These are phyloP conservation scores for Monilinia fructigena DNA, from an alignment of 2,329 filamentous ascomycete species.

Conservation along the genomic window DNA sequence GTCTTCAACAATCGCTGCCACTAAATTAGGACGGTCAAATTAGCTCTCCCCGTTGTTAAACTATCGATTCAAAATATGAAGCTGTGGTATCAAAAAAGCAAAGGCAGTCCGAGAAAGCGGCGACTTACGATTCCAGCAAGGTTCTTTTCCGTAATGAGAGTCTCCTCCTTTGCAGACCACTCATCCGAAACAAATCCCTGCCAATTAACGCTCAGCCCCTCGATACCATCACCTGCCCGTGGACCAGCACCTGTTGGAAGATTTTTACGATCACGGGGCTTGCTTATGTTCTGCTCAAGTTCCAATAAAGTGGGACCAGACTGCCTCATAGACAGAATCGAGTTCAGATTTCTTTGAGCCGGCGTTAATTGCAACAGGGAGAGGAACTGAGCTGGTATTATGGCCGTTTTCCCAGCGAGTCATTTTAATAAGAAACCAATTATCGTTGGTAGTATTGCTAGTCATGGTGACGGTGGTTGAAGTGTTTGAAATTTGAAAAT, in stretches of 20 bases:
- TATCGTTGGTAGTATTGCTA: neutral
- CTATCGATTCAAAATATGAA: neutral
- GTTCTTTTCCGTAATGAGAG: neutral
- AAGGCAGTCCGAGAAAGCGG: neutral
- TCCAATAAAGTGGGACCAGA: neutral
- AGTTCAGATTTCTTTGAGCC: neutral
- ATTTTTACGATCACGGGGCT: neutral
- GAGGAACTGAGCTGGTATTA: neutral
- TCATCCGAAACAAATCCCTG: neutral
- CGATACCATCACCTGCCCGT: conserved; percentile 6
- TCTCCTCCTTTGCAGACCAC: neutral
- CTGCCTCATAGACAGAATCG: neutral
- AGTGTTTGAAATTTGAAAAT: neutral
- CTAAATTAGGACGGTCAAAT: neutral
- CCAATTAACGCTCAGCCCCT: conserved; percentile 4
- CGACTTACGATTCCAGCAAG: neutral
- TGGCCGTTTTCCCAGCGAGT: neutral
- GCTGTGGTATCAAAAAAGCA: neutral
- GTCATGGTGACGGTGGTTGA: neutral
- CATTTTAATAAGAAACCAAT: neutral
- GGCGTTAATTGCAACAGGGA: neutral
- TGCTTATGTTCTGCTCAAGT: neutral
- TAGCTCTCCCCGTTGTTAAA: neutral
- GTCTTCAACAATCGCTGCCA: neutral
- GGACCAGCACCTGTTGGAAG: neutral